Conservation (phyloP, 1,284 basidiomycete genomes). For the Apiotrichum brassicae region DNA sequence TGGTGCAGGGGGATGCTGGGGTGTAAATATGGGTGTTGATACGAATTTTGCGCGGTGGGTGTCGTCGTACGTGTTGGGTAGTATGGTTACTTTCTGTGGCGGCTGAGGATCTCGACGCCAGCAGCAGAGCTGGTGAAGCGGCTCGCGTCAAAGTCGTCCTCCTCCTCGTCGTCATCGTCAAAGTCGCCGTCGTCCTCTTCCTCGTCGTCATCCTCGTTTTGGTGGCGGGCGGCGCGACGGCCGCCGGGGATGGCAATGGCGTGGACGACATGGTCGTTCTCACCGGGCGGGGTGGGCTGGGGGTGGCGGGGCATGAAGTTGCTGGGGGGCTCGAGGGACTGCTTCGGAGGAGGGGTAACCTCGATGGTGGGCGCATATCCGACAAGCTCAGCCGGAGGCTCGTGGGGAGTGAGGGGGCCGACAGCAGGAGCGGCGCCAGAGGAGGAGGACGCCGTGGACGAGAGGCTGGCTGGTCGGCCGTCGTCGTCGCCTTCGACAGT, state of each 20-base stretch:
- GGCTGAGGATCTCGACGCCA: constrained; percentile 42
- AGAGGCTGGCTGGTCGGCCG: constrained; percentile 2
- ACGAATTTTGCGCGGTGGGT: too few relatives aligned
- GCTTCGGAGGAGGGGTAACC: not conserved
- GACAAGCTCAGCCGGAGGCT: constrained; percentile 6
- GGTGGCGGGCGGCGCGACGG: constrained; percentile 3
- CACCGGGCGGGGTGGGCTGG: not conserved
- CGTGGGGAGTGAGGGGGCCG: constrained; percentile 11
- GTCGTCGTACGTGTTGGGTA: not conserved
- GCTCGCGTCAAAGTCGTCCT: constrained; percentile 27
- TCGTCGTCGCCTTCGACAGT: constrained; percentile 1
- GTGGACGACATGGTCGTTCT: constrained; percentile 13
- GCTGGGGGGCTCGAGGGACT: not conserved
- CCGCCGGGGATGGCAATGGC: constrained; percentile 13
- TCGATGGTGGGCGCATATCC: constrained; percentile 4
- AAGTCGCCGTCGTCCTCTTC: constrained; percentile 25
- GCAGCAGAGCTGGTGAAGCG: constrained; percentile 36
- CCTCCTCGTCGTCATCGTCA: constrained; percentile 30
- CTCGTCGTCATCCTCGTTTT: constrained; percentile 11
- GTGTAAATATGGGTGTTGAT: too few relatives aligned
- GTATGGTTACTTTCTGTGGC: constrained; percentile 24
- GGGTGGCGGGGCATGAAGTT: constrained; percentile 5
- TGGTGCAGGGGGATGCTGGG: too few relatives aligned
- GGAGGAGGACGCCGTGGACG: constrained; percentile 5
- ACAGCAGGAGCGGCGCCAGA: not conserved